Conservation (phyloP, 1,284 basidiomycete genomes). For the Testicularia cyperi region DNA sequence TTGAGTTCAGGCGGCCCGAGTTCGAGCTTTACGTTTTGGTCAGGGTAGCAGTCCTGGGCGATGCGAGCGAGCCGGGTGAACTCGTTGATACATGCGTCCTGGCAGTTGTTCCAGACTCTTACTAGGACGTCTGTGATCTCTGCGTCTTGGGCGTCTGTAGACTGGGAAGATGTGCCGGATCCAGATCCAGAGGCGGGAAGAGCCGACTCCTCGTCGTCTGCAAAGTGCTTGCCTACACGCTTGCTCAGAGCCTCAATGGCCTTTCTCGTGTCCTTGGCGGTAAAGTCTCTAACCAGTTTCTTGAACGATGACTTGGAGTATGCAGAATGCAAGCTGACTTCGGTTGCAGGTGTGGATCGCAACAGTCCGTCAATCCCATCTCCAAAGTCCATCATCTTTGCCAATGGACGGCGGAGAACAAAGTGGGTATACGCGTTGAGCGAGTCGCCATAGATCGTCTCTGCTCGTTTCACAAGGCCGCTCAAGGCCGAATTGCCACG, state of each 20-base stretch:
- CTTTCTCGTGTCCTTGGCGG: conserved; percentile 81
- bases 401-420: conserved; percentile 80
- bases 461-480: conserved; percentile 73
- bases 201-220: conserved; percentile 66
- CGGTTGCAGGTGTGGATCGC: conserved; percentile 75
- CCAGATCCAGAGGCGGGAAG: background rate
- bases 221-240: conserved; percentile 92
- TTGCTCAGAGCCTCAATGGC: conserved; percentile 80
- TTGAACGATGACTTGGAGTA: conserved; percentile 79
- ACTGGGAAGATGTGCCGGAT: too few relatives aligned
- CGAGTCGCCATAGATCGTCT: conserved; percentile 83
- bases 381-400: conserved; percentile 89
- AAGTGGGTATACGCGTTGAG: conserved; percentile 81
- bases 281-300: conserved; percentile 82
- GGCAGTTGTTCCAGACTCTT: conserved; percentile 35
- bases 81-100: conserved; percentile 35
- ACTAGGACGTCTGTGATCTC: conserved; percentile 30
- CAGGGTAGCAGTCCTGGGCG: conserved; percentile 37
- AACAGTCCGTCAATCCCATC: conserved; percentile 84
- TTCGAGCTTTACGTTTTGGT: conserved; percentile 12
- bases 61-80: conserved; percentile 28
- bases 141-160: too few relatives aligned
- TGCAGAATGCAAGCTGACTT: conserved; percentile 74
- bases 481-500: conserved; percentile 62
- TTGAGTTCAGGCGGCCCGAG: conserved; percentile 18